These are phyloP conservation scores for Phlebiopsis gigantea DNA, from an alignment of 768 basidiomycete species.

Conservation along the genomic window DNA sequence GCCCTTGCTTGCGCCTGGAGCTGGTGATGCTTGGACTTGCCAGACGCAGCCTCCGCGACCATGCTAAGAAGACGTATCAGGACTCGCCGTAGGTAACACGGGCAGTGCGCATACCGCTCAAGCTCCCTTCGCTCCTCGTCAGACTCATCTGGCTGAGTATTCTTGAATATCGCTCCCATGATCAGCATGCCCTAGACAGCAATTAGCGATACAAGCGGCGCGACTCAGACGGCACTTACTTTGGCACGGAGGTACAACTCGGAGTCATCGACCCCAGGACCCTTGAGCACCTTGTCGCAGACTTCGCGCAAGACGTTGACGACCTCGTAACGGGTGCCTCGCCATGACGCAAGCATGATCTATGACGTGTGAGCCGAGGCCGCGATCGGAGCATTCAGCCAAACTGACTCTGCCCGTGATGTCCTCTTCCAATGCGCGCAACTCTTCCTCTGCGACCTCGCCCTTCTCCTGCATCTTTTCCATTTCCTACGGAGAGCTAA, in stretches of 20 bases:
- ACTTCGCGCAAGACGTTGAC: slow-evolving; percentile 81
- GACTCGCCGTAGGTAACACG: neutral
- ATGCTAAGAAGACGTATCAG: slow-evolving; percentile 40
- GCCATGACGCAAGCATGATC: slow-evolving; percentile 97
- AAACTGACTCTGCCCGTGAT: slow-evolving; percentile 82
- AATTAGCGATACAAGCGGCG: neutral
- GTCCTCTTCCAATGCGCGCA: slow-evolving; percentile 85
- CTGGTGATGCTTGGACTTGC: slow-evolving; percentile 56
- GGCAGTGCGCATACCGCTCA: slow-evolving; percentile 60
- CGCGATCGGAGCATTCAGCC: too few species aligned
- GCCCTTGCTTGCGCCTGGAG: slow-evolving; percentile 20
- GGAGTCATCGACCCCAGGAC: slow-evolving; percentile 64
- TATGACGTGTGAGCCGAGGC: slow-evolving; percentile 23
- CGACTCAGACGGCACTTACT: slow-evolving; percentile 34
- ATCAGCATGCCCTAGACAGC: slow-evolving; percentile 68
- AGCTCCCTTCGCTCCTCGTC: slow-evolving; percentile 93
- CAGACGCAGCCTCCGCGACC: slow-evolving; percentile 80
- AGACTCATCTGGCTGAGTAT: slow-evolving; percentile 78
- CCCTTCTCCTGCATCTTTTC: slow-evolving; percentile 85
- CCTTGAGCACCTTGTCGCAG: slow-evolving; percentile 76
- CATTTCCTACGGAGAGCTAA: slow-evolving; percentile 61
- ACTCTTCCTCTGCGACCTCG: slow-evolving; percentile 81
- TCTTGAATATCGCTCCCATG: slow-evolving; percentile 88
- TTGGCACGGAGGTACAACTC: slow-evolving; percentile 81
- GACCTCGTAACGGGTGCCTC: slow-evolving; percentile 94